These are phyloP conservation scores for Fusarium sp. DNA, from an alignment of 2,329 filamentous ascomycete species.

Conservation along the genomic window DNA sequence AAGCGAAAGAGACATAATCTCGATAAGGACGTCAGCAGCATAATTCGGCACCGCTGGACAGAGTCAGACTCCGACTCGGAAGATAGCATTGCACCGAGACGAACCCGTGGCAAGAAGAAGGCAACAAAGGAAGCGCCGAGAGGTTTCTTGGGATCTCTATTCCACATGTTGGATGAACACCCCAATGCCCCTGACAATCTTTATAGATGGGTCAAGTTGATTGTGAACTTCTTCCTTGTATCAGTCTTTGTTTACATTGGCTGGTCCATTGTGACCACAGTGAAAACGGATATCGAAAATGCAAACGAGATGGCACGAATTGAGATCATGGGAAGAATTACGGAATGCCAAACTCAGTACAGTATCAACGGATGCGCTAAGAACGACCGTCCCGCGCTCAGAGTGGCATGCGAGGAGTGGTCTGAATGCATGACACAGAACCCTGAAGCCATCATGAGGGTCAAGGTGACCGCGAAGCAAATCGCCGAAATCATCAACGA, in stretches of 20 bases:
- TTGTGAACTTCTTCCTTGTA: conserved; percentile 73
- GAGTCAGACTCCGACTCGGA: conserved; percentile 65
- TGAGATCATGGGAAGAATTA: conserved; percentile 78
- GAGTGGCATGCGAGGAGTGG: conserved; percentile 82
- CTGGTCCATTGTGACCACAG: conserved; percentile 75
- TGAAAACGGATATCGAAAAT: conserved; percentile 79
- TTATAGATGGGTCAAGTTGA: conserved; percentile 68
- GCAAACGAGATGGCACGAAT: conserved; percentile 76
- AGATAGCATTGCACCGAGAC: conserved; percentile 41
- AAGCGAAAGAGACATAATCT: conserved; percentile 66
- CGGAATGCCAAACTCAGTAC: conserved; percentile 79
- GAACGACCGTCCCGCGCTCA: conserved; percentile 77
- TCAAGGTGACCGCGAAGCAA: conserved; percentile 85
- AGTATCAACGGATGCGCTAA: conserved; percentile 78
- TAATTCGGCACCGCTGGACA: conserved; percentile 59
- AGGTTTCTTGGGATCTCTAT: conserved; percentile 57
- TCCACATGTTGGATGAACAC: conserved; percentile 66
- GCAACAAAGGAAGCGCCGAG: conserved; percentile 27
- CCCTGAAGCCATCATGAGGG: conserved; percentile 79
- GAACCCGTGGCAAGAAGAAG: conserved; percentile 43
- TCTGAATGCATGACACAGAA: conserved; percentile 88
- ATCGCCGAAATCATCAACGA: conserved; percentile 94
- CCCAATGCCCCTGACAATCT: conserved; percentile 70
- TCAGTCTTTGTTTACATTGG: conserved; percentile 71
- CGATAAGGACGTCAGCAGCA: conserved; percentile 65